These are phyloP conservation scores for Collybiopsis confluens DNA, from an alignment of 768 basidiomycete genomes.

Conservation along the genomic window DNA sequence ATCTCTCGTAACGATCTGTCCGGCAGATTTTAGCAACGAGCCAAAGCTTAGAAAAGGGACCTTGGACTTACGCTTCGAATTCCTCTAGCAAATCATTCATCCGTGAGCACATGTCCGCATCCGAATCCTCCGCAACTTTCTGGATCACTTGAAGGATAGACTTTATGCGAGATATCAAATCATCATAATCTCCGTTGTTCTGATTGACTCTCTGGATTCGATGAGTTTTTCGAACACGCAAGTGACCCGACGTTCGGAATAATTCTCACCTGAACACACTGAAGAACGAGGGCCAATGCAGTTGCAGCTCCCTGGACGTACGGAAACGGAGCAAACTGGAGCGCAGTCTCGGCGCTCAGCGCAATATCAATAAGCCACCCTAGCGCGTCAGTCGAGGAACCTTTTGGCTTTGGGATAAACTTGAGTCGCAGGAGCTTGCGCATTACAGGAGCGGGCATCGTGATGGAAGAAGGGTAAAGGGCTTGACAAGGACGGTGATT, in stretches of 20 bases:
- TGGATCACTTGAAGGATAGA: not conserved
- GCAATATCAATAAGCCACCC: not conserved
- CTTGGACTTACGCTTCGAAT: not conserved
- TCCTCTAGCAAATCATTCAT: not conserved
- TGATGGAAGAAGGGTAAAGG: too few species aligned
- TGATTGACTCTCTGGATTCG: not conserved
- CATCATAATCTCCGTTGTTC: not conserved
- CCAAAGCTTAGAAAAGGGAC: not conserved
- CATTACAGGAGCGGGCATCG: slow-evolving; percentile 1
- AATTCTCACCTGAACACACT: not conserved
- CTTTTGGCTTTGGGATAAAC: not conserved
- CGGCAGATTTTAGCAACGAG: too few species aligned
- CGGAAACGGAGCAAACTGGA: not conserved
- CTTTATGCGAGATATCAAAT: not conserved
- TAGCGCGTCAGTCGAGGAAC: not conserved
- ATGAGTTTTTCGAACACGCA: too few species aligned
- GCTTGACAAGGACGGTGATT: too few species aligned
- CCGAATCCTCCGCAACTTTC: not conserved
- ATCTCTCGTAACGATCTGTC: slow-evolving; percentile 1
- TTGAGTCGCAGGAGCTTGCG: slow-evolving; percentile 1
- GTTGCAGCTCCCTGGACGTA: not conserved
- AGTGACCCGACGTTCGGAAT: too few species aligned
- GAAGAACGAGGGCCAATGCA: not conserved
- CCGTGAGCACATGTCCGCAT: not conserved
- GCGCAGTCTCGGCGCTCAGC: not conserved